A percentile compares a stretch with the other conserved stretches of the same genome.
These are phyloP conservation scores for Rubroshorea leprosula DNA, from an alignment of 345 rosid genomes.

Conservation along the genomic window DNA sequence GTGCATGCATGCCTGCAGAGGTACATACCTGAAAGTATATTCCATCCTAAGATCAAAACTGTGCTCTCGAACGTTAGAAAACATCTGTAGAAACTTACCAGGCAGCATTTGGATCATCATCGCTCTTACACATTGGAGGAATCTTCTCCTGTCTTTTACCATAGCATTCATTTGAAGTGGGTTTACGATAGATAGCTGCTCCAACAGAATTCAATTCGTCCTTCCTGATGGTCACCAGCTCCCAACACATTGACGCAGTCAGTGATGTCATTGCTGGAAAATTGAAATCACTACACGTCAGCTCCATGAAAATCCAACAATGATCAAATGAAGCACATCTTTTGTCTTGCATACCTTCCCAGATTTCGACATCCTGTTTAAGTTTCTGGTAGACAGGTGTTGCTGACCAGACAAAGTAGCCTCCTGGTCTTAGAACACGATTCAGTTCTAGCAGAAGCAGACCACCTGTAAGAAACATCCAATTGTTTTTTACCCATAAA, in stretches of 20 bases:
- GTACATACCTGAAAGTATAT: conserved; percentile 60
- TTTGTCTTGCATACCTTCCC: conserved; percentile 51
- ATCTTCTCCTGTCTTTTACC: conserved; percentile 49
- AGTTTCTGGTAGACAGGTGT: conserved; percentile 86
- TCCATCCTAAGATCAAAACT: not conserved
- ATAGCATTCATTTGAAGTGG: conserved; percentile 69
- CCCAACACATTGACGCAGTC: conserved; percentile 81
- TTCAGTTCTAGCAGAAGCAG: conserved; percentile 78
- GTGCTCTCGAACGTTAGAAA: not conserved
- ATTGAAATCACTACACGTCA: conserved; percentile 10
- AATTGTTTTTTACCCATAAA: not conserved
- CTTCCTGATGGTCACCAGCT: conserved; percentile 72
- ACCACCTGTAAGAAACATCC: conserved; percentile 34
- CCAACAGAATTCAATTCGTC: conserved; percentile 70
- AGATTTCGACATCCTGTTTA: conserved; percentile 66
- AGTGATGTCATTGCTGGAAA: conserved; percentile 65
- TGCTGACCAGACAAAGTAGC: conserved; percentile 92
- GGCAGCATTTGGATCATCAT: conserved; percentile 83
- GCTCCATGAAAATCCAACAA: not conserved
- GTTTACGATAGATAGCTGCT: conserved; percentile 78
- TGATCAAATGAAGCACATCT: not conserved
- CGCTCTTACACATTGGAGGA: conserved; percentile 70
- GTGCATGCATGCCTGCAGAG: conserved; percentile 83
- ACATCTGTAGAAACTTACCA: conserved; percentile 39
- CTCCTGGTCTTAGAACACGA: conserved; percentile 81